Base-by-base conservation (phyloP, 495 filamentous ascomycete species). In the Melanomma pulvis-pyrius region DNA sequence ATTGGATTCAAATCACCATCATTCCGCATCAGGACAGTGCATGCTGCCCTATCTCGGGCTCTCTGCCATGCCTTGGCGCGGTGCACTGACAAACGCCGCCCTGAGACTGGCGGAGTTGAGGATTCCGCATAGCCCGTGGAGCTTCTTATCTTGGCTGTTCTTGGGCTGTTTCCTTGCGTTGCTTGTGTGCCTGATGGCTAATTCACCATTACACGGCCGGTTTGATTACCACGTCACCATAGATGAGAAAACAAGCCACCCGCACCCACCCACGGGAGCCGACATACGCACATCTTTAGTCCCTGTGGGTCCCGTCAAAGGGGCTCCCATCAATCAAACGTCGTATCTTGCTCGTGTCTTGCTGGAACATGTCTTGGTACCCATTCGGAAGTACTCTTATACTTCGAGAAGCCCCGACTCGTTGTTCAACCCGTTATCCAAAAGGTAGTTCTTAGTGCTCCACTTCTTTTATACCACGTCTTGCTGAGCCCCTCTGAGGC, bases 131-230 rank as follows among this genome's bases (percentile, higher is more conserved):
- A 49, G 52, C 59, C 59, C 36, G 52, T 63, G 59, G 59, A 68
- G 65, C 65, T 61, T 63, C 59, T 30, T 29, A 9, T 41, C 65
- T 68, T 63, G 65, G 65, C 59, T 28, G 13, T 22, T 59, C 65
- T 68, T 68, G 65, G 65, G 9, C 28, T 62, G 65, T 63, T 55
- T 63, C 59, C 65, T 68, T 68, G 65, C 65, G 34, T 63, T 63
- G 59, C 59, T 63, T 68, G 65, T 68, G 58, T 61, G 26, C 47
- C 58, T 19, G 44, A 39, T 28, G 30, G 22, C 17, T 56, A 61
- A 47, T 57, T 22, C 48, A 67, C 19, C 59, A 51, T 44, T 63
- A 46, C 65, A 63, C 52, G 41, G 29, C 52, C 22, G 52, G 59
- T 57, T 59, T 57, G 53, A 52, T 53, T 68, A 59, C 59, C 59